phyloP scores from a whole-genome alignment of 75 land plant species.

The Selaginella moellendorffii region DNA sequence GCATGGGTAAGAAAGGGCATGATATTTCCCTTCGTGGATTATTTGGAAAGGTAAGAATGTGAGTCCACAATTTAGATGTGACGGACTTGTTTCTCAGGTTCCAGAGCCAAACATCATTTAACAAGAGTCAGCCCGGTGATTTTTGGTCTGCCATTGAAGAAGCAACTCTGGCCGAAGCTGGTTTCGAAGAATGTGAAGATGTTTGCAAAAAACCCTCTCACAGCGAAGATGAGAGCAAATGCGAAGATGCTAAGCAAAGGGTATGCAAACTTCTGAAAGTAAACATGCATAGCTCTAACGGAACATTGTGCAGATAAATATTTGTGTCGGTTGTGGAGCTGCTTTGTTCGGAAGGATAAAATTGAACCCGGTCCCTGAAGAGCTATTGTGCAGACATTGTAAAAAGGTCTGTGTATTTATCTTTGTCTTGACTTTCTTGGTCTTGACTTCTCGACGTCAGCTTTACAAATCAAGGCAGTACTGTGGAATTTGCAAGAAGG shows the following conservation, averaged over 20 bases:
- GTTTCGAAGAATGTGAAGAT: conserved; percentile 27
- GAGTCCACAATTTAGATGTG: no score
- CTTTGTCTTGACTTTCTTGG: not conserved
- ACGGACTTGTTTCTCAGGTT: conserved; percentile 26
- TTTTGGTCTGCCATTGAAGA: conserved; percentile 68
- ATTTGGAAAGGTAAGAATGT: conserved; percentile 44
- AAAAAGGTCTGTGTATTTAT: not conserved
- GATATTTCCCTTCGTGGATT: conserved; percentile 74
- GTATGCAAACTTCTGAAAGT: no score
- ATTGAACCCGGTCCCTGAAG: not conserved
- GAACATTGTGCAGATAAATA: not conserved
- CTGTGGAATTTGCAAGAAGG: conserved; percentile 91
- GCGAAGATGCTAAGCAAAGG: not conserved
- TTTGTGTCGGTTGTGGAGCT: not conserved
- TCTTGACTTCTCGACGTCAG: conserved; percentile 25
- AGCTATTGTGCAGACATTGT: not conserved
- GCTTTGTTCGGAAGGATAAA: not conserved
- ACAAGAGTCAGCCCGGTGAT: conserved; percentile 49
- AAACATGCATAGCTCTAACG: no score
- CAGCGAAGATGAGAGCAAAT: not conserved
- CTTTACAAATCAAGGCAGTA: conserved; percentile 54
- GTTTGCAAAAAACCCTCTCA: no score
- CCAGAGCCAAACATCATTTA: conserved; percentile 47
- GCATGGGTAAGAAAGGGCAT: conserved; percentile 79
- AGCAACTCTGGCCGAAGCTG: conserved; percentile 64